Percentiles rank a stretch among this genome's conserved stretches.
phyloP scores from a whole-genome alignment of 352 stramenopile genomes.

The Pythium phragmitis region DNA sequence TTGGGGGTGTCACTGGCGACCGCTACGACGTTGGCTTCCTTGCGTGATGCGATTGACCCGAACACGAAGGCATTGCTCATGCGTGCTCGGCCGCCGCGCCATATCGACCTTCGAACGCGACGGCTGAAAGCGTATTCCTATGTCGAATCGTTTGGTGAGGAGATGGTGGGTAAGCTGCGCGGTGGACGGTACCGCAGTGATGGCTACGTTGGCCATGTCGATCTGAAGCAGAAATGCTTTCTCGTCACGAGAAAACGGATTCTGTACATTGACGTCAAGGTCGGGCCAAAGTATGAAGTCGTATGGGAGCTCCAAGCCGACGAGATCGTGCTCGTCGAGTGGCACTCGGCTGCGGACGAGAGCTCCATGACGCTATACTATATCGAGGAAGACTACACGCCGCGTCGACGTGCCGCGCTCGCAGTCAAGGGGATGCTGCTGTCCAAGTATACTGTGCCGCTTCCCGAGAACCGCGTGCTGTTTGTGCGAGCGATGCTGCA shows the following conservation, averaged over 20 bases:
- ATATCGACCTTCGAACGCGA: conserved; percentile 82
- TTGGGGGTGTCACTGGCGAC: conserved; percentile 76
- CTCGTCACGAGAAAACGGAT: conserved; percentile 84
- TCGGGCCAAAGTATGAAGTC: conserved; percentile 68
- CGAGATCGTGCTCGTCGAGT: conserved; percentile 80
- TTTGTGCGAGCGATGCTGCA: conserved; percentile 87
- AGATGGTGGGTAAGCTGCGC: conserved; percentile 80
- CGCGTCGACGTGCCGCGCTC: conserved; percentile 36
- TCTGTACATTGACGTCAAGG: conserved; percentile 73
- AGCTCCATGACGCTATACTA: conserved; percentile 56
- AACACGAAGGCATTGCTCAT: conserved; percentile 82
- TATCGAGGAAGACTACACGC: conserved; percentile 72
- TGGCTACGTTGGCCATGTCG: conserved; percentile 80
- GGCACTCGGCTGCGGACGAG: conserved; percentile 29
- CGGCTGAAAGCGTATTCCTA: conserved; percentile 86
- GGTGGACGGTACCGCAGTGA: conserved; percentile 75
- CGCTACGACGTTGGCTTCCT: conserved; percentile 62
- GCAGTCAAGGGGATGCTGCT: conserved; percentile 65
- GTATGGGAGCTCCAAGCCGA: conserved; percentile 79
- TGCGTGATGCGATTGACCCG: conserved; percentile 76
- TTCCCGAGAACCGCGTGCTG: conserved; percentile 73
- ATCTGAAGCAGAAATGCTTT: conserved; percentile 83
- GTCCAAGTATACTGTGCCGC: conserved; percentile 67
- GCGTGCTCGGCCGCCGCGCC: conserved; percentile 68
- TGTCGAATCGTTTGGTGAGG: conserved; percentile 84